Percentiles rank a stretch among this genome's conserved stretches.
phyloP scores from a whole-genome alignment of 306 rosid species.

The Luffa aegyptiaca region DNA sequence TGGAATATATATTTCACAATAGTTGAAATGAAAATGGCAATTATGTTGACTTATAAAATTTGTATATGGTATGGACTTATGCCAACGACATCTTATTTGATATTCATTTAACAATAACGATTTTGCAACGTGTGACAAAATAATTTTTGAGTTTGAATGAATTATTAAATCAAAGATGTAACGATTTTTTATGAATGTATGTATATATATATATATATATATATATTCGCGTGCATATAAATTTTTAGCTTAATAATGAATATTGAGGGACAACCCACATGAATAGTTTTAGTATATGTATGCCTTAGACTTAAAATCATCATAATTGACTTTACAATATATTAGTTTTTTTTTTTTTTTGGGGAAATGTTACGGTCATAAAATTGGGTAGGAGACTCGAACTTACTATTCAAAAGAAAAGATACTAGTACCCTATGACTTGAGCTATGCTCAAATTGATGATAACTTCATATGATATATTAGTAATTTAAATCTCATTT shows the following conservation, averaged over 20 bases:
- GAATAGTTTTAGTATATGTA: not conserved
- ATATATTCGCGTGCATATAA: not conserved
- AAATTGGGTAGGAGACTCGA: too few relatives aligned
- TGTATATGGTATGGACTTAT: not conserved
- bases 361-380: too few relatives aligned
- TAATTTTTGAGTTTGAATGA: not conserved
- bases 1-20: not conserved
- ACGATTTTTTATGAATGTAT: not conserved
- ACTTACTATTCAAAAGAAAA: too few relatives aligned
- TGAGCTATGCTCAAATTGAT: too few relatives aligned
- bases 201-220: not conserved
- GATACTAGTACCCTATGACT: too few relatives aligned
- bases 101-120: not conserved
- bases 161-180: not conserved
- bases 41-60: not conserved
- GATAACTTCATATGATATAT: too few relatives aligned
- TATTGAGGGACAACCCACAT: not conserved
- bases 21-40: not conserved
- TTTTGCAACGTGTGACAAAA: not conserved
- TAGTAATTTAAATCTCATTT: too few relatives aligned
- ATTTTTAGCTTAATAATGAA: not conserved
- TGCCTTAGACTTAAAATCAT: not conserved
- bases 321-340: not conserved
- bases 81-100: not conserved
- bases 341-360: too few relatives aligned